Evolutionary conservation across 73 alveolate genomes (phyloP), one percentile per base, ranked within the genome.

Genomic region (Paramecium biaurelia): DNA sequence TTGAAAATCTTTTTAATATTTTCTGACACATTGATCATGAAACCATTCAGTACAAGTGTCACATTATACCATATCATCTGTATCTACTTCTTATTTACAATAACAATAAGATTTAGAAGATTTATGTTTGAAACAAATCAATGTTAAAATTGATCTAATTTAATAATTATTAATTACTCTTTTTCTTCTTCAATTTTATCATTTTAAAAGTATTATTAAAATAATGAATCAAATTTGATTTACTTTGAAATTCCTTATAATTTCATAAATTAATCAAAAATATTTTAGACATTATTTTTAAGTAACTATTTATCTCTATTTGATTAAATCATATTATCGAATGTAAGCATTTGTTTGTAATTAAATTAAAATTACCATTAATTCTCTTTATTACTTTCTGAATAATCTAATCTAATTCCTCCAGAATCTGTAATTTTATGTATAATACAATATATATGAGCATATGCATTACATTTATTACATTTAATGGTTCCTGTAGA

Each of bases 101-200:
- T 47, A 47, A 47, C 59, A 47, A 47, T 47, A 47, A 47, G 23
- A 15, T 12, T 47, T 47, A 11, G 59, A 1, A 15, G 23, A 12
- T n/a, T 47, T 47, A n/a, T 47, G 59, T 47, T 47, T 47, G 8
- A 47, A 47, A 47, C 59, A 47, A 15, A n/a, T 12, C 59, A 24
- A 47, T 47, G 59, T 14, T 47, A 47, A n/a, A n/a, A 47, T 47
- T 4, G 59, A 47, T n/a, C 59, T 47, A 47, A 47, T 47, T 14
- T 15, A 26, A 14, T 24, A 20, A 8, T 14, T 0, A 58, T 43
- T n/a, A 15, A 21, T 76, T 76, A 76, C 70, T 41, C 67, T 76
- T 43, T 76, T 76, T 76, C 89, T 43, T 76, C 89, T 37, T 76
- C 89, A 18, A 76, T 76, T 37, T 38, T 37, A 21, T 76, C 89